Base-by-base conservation (phyloP, 1,139 yeast genomes). In the Candida tetrigidarum region DNA sequence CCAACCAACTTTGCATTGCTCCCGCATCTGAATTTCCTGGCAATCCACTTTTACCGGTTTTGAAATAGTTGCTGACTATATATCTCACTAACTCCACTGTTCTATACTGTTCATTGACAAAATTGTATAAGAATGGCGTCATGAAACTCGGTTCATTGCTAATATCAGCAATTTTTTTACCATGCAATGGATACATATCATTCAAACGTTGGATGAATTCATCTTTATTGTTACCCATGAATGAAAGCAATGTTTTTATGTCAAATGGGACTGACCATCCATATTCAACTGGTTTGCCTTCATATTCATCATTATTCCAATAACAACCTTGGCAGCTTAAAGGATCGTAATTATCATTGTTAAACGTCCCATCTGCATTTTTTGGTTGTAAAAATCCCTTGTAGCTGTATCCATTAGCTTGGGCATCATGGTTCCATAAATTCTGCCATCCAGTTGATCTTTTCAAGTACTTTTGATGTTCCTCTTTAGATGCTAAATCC, bases 261-360 rank as follows among this genome's bases (percentile, higher is more conserved):
- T 70, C 76, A 49, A 57, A 65, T 2, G 66, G 69, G 5, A 69
- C 69, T 1, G 69, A 58, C 64, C 70, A 67, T 3, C 68, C 75
- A 59, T 88, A 88, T 43, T 78, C 74, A 37, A 86, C 86, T 33
- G 79, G 80, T 54, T 80, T 80, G 12, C 86, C 87, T 41, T 83
- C 87, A 37, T 74, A 71, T 44, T 87, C 80, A 58, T 88, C 88
- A 56, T 89, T 63, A 2, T 58, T 53, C 72, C 71, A 66, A 49
- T 66, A 66, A 45, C 72, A 67, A 1, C 57, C 58, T 16, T 59
- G 61, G 51, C 72, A 67, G 4, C 60, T 53, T 19, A 60, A 49
- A 2, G 71, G 70, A 39, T 61, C 60, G 43, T 64, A 64, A 39
- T 58, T 50, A 6, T 46, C 34, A 39, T 46, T 20, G 35, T 56